Base-by-base conservation (phyloP, 2,329 filamentous ascomycete genomes). In the Botrytis byssoidea region DNA sequence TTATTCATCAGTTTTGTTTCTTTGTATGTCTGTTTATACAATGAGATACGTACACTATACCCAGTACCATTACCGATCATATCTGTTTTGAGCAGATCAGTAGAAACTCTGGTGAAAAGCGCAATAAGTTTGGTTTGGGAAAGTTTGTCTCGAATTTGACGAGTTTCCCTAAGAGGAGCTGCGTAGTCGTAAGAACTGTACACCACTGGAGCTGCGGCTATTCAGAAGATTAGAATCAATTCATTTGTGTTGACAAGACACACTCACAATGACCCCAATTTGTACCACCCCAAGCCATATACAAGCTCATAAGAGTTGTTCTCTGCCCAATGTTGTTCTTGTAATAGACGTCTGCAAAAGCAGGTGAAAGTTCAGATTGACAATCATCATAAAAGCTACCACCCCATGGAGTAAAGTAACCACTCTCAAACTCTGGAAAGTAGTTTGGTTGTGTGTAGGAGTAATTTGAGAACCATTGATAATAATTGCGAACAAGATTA, bases 381-480 rank as follows among this genome's bases (percentile, higher is more conserved):
- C 86, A 88, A 71, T 83, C 79, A 71, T 88, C 87, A 74, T 87
- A 88, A 74, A 87, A 87, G 16, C 76, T 81, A 5, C 84, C 85
- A 0, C 84, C 85, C 86, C 86, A 88, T 22, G 85, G 83, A n/a
- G 85, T 84, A 73, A 88, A 88, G 76, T 82, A 87, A 0, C 86
- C 87, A 6, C 85, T 85, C 77, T 88, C 83, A 44, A 88, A 88
- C 77, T 88, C 87, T 8, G 87, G 84, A 0, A 88, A 77, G 73
- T 84, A 88, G 65, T 83, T 83, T 1, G 87, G 87, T 76, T 89
- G 87, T 1, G 86, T 87, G 66, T 81, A 85, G 0, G 86, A 86
- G 72, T 87, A 87, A 59, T 86, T 85, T n/a, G 84, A 82, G 75
- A 89, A 89, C 86, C 86, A 88, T 75, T 88, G 84, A 74, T 86